These are phyloP conservation scores for Eutypa lata DNA, from an alignment of 2,329 filamentous ascomycete species.

Conservation along the genomic window DNA sequence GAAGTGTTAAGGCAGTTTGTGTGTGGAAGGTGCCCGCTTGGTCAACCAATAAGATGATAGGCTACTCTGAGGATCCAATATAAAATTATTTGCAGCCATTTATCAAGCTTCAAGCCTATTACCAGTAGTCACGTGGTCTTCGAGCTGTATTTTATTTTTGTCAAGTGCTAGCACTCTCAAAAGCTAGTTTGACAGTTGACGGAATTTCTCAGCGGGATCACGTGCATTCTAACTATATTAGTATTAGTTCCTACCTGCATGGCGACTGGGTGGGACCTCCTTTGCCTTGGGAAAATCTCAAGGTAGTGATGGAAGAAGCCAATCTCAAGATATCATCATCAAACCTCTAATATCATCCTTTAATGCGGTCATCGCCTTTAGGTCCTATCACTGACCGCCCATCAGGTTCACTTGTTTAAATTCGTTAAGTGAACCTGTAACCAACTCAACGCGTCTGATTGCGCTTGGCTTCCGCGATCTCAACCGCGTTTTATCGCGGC, in stretches of 20 bases:
- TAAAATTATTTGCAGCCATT: neutral
- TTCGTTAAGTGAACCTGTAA: constrained; percentile 4
- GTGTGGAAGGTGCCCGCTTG: neutral
- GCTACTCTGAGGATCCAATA: neutral
- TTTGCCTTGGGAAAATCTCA: neutral
- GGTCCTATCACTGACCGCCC: constrained; percentile 4
- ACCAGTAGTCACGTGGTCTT: neutral
- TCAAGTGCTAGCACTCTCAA: too few species aligned
- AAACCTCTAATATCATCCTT: constrained; percentile 1
- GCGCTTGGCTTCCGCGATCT: constrained; percentile 17
- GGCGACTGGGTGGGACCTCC: neutral
- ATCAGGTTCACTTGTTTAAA: constrained; percentile 6
- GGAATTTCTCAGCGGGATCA: neutral
- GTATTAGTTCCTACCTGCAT: neutral
- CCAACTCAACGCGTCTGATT: constrained; percentile 9
- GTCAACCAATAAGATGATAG: neutral
- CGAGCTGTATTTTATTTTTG: too few species aligned
- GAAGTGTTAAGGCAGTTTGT: constrained; percentile 5
- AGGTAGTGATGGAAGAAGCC: neutral
- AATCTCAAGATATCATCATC: constrained; percentile 1
- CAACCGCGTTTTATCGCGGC: constrained; percentile 30
- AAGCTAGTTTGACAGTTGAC: neutral
- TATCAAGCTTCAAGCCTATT: neutral
- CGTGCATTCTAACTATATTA: neutral
- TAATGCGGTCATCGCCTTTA: constrained; percentile 3